Percentiles rank a stretch among this genome's conserved stretches.
Evolutionary conservation across 805 yeast genomes (phyloP).

Genomic region (Candida saitoana): DNA sequence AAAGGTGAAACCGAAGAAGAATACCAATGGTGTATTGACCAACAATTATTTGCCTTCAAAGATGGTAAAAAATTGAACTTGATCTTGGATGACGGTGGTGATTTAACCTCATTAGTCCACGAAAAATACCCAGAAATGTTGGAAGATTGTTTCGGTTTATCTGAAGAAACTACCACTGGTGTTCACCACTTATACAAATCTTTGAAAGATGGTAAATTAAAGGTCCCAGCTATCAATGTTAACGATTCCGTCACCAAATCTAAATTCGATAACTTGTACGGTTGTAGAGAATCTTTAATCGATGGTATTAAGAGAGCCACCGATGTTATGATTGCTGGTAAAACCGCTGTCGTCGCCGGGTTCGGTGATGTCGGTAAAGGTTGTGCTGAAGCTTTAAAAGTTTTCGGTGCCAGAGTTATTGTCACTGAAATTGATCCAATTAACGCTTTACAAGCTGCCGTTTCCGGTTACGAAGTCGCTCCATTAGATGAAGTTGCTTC

Average conservation of each 20-base stretch:
- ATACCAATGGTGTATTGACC: constrained; percentile 98
- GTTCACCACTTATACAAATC: constrained; percentile 98
- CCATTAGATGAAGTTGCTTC: constrained; percentile 93
- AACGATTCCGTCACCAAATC: constrained; percentile 99
- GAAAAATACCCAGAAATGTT: constrained; percentile 97
- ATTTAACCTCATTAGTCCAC: constrained; percentile 93
- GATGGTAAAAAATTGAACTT: constrained; percentile 92
- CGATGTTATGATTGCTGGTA: constrained; percentile 99
- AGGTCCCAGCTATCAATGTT: constrained; percentile 99
- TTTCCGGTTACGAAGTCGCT: constrained; percentile 95
- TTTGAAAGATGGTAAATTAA: constrained; percentile 81
- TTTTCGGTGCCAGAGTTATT: constrained; percentile 99
- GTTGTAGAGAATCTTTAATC: constrained; percentile 97
- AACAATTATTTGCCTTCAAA: constrained; percentile 97
- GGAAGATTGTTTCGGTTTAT: constrained; percentile 89
- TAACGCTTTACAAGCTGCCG: constrained; percentile 99
- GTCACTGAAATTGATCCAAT: constrained; percentile 98
- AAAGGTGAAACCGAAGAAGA: constrained; percentile 99
- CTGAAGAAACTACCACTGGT: constrained; percentile 99
- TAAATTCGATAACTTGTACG: constrained; percentile 98
- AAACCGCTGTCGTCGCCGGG: constrained; percentile 98
- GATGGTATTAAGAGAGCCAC: constrained; percentile 99
- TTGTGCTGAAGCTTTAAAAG: constrained; percentile 97
- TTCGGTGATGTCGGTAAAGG: constrained; percentile 99
- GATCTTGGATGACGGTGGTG: constrained; percentile 99